Evolutionary conservation across 2,329 filamentous ascomycete species (phyloP).

Genomic region (Alternaria dauci): DNA sequence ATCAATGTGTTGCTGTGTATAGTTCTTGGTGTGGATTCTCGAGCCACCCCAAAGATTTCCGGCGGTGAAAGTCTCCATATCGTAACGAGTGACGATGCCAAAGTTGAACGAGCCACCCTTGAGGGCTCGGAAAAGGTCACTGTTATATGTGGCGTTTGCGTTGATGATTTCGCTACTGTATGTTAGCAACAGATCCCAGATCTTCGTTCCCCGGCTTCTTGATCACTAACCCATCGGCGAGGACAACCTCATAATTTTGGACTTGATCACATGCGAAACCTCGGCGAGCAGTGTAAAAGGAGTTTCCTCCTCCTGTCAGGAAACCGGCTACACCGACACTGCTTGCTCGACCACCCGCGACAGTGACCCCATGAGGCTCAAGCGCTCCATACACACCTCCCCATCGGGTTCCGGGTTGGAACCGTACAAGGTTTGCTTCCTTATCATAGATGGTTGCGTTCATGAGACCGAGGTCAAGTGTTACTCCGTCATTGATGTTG

Average conservation of each 20-base stretch:
- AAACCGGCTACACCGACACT: constrained; percentile 42
- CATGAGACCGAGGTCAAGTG: constrained; percentile 39
- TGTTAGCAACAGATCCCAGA: constrained; percentile 34
- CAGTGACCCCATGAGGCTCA: constrained; percentile 24
- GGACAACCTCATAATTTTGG: constrained; percentile 48
- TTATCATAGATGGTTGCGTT: constrained; percentile 23
- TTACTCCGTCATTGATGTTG: constrained; percentile 40
- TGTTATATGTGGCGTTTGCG: constrained; percentile 45
- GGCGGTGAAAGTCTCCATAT: constrained; percentile 31
- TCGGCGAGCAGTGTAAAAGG: constrained; percentile 32
- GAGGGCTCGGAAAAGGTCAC: constrained; percentile 52
- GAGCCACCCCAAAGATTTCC: constrained; percentile 36
- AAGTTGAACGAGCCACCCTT: constrained; percentile 45
- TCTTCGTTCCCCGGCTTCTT: background rate
- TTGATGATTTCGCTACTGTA: constrained; percentile 41
- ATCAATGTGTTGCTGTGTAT: constrained; percentile 25
- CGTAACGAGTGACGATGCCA: constrained; percentile 37
- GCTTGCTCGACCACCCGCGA: constrained; percentile 36
- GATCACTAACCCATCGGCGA: constrained; percentile 42
- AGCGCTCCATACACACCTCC: constrained; percentile 44
- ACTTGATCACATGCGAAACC: constrained; percentile 41
- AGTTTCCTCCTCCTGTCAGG: constrained; percentile 39
- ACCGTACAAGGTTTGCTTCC: constrained; percentile 25
- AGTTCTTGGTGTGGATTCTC: constrained; percentile 24
- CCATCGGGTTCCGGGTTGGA: constrained; percentile 45